A percentile compares a stretch with the other conserved stretches of the same genome.
These are phyloP conservation scores for Jamesozyma lodderae DNA, from an alignment of 805 yeast genomes.

Conservation along the genomic window DNA sequence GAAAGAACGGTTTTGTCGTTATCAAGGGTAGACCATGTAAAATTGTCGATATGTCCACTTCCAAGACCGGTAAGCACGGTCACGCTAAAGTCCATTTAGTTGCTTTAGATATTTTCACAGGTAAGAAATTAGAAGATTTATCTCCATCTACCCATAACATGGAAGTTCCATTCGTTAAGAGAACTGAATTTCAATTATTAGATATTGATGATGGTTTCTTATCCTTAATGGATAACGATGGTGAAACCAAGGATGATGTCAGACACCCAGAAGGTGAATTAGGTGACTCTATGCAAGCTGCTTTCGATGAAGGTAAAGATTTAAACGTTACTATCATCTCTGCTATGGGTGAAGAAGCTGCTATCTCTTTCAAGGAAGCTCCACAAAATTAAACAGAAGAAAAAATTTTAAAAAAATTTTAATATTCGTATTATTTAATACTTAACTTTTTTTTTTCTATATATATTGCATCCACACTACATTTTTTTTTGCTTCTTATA, in stretches of 20 bases:
- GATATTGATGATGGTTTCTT: conserved; percentile 98
- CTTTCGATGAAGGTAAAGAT: conserved; percentile 97
- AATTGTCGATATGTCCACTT: conserved; percentile 99
- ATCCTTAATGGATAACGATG: conserved; percentile 91
- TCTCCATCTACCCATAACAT: conserved; percentile 99
- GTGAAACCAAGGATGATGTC: conserved; percentile 99
- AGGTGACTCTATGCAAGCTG: conserved; percentile 86
- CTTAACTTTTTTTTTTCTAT: no score
- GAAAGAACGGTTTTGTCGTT: conserved; percentile 99
- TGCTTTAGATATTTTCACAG: conserved; percentile 97
- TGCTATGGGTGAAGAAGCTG: conserved; percentile 99
- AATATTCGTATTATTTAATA: no score
- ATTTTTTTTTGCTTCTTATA: no score
- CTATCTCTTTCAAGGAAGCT: conserved; percentile 97
- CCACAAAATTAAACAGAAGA: conserved; percentile 45
- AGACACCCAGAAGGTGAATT: conserved; percentile 96
- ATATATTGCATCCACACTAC: no score
- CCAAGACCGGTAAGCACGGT: conserved; percentile 99
- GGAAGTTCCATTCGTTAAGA: conserved; percentile 97
- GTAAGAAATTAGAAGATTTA: conserved; percentile 98
- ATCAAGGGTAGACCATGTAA: conserved; percentile 99
- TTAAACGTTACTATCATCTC: conserved; percentile 91
- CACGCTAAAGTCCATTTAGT: conserved; percentile 99
- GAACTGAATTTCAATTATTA: conserved; percentile 94
- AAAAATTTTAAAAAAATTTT: neutral